A percentile compares a stretch with the other conserved stretches of the same genome.
phyloP scores from a whole-genome alignment of 805 yeast species.

The Candida golubevii region DNA sequence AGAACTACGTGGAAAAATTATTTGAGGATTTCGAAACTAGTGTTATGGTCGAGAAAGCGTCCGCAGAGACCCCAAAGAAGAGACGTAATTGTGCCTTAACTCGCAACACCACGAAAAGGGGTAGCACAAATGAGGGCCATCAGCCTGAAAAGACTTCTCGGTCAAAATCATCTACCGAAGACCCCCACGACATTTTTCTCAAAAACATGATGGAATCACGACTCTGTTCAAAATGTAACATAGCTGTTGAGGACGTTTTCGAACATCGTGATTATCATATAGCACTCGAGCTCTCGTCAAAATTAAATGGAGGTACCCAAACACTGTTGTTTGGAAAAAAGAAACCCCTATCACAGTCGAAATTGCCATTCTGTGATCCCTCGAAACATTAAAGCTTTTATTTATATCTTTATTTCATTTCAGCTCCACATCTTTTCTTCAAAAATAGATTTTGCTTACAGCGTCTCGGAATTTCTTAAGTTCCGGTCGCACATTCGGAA shows the following conservation, averaged over 20 bases:
- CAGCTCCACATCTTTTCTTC: too few species aligned
- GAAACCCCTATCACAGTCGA: constrained; percentile 3
- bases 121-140: neutral
- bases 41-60: constrained; percentile 7
- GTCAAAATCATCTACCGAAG: neutral
- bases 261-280: constrained; percentile 56
- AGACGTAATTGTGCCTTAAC: neutral
- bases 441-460: too few species aligned
- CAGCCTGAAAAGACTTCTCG: neutral
- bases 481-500: too few species aligned
- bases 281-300: constrained; percentile 47
- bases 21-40: constrained; percentile 17
- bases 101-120: neutral
- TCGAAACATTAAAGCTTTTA: too few species aligned
- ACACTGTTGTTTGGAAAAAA: neutral
- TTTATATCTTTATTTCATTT: too few species aligned
- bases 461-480: too few species aligned
- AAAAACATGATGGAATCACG: constrained; percentile 17
- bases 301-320: constrained; percentile 23
- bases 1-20: constrained; percentile 26
- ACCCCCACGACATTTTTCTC: constrained; percentile 12
- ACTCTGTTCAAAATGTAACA: constrained; percentile 27
- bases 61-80: constrained; percentile 7
- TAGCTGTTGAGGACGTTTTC: constrained; percentile 24
- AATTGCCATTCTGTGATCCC: constrained; percentile 2